Conservation (phyloP, 768 basidiomycete species). For the Xerocomus potaroensis region DNA sequence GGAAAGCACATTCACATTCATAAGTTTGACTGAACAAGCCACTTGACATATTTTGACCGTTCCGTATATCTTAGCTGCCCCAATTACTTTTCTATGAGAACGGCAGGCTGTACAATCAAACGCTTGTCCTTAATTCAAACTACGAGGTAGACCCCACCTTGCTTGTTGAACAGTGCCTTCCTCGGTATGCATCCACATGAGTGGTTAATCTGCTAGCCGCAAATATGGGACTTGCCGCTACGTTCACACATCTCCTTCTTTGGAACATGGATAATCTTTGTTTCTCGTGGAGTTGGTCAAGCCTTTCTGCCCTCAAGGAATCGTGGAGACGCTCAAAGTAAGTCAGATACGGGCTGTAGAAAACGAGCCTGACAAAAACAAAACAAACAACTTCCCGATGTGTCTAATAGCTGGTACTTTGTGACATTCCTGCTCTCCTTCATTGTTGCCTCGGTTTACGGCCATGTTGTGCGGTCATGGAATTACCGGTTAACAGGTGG, state of each 20-base stretch:
- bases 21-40: slow-evolving; percentile 30
- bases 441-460: slow-evolving; percentile 50
- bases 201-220: slow-evolving; percentile 17
- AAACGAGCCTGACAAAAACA: neutral
- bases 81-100: slow-evolving; percentile 50
- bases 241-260: slow-evolving; percentile 47
- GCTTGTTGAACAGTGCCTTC: slow-evolving; percentile 38
- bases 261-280: slow-evolving; percentile 52
- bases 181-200: slow-evolving; percentile 28
- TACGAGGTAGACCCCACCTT: slow-evolving; percentile 47
- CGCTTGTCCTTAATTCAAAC: slow-evolving; percentile 48
- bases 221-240: slow-evolving; percentile 38
- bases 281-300: slow-evolving; percentile 44
- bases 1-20: slow-evolving; percentile 62
- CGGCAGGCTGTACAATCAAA: slow-evolving; percentile 50
- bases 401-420: slow-evolving; percentile 34
- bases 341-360: slow-evolving; percentile 22
- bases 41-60: neutral
- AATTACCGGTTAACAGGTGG: slow-evolving; percentile 34
- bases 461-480: slow-evolving; percentile 27
- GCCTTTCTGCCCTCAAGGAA: slow-evolving; percentile 25
- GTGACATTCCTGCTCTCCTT: slow-evolving; percentile 26
- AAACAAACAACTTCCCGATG: slow-evolving; percentile 31
- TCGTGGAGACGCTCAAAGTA: slow-evolving; percentile 42
- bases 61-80: slow-evolving; percentile 32